A percentile compares a stretch with the other conserved stretches of the same genome.
Conservation (phyloP, 176 grass and related monocot species). For the Triticum aestivum region IWGSC_CS_RefSeq_v2.1 NC_057812.1:150822230-150822729, state of each 20-base stretch:
- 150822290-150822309: too few species aligned
- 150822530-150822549: slow-evolving; percentile 47
- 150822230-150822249: too few species aligned
- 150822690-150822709: slow-evolving; percentile 38
- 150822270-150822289: too few species aligned
- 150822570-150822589: slow-evolving; percentile 48
- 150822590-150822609: slow-evolving; percentile 36
- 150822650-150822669: slow-evolving; percentile 24
- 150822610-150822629: slow-evolving; percentile 61
- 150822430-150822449: background rate
- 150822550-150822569: slow-evolving; percentile 47
- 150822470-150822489: too few species aligned
- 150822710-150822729: slow-evolving; percentile 33
- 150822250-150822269: too few species aligned
- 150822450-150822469: too few species aligned
- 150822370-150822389: too few species aligned
- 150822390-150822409: too few species aligned
- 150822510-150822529: background rate
- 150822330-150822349: too few species aligned
- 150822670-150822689: slow-evolving; percentile 44
- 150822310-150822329: too few species aligned
- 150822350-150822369: too few species aligned
- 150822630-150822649: slow-evolving; percentile 66
- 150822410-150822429: background rate
- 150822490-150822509: background rate